Base-by-base conservation (phyloP, 176 grass and related monocot species). In the Luzula sylvatica region DNA sequence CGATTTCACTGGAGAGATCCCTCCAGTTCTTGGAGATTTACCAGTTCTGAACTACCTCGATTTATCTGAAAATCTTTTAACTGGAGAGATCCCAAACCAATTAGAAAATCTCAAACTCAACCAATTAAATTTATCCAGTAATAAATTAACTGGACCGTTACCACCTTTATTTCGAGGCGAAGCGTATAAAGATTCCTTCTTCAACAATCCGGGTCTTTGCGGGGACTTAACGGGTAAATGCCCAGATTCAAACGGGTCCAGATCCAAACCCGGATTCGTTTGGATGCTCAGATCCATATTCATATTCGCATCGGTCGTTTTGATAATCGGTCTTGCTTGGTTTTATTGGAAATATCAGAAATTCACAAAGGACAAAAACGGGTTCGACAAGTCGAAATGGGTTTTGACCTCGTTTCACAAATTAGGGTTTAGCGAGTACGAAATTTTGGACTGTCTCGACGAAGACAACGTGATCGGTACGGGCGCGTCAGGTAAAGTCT, bases 1-100 rank as follows among this genome's bases (percentile, higher is more conserved):
- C 15, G 77, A 27, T 15, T 79, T 95, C 22, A 56, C 45, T 0
- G 90, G 90, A 5, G 65, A 72, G 63, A 86, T 95, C 11, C 90
- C 90, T 3, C 77, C 77, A 2, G 80, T 88, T 76, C 84, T 95
- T 3, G 90, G 90, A 2, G 42, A 74, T 45, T 61, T 95, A 38
- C 84, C 80, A 0, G 84, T 86, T 76, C 83, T 95, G 20, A 95
- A 88, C 69, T 88, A 95, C 44, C 90, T 95, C 6, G 90, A 95
- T 68, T 74, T 95, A 22, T 95, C 90, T 0, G 63, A 70, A 4
- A 95, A 95, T 42, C 1, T 15, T 3, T 78, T 95, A 17, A 86
- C 23, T 0, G 90, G 90, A 8, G 28, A 51, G 58, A 77, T 95
- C 1, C 90, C 90, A 7, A n/a, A 20, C 53, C 65, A 85, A 46